Percentiles rank a stretch among this genome's conserved stretches.
These are phyloP conservation scores for Phytopythium cucurbitacearum DNA, from an alignment of 352 stramenopile species.

Conservation along the genomic window DNA sequence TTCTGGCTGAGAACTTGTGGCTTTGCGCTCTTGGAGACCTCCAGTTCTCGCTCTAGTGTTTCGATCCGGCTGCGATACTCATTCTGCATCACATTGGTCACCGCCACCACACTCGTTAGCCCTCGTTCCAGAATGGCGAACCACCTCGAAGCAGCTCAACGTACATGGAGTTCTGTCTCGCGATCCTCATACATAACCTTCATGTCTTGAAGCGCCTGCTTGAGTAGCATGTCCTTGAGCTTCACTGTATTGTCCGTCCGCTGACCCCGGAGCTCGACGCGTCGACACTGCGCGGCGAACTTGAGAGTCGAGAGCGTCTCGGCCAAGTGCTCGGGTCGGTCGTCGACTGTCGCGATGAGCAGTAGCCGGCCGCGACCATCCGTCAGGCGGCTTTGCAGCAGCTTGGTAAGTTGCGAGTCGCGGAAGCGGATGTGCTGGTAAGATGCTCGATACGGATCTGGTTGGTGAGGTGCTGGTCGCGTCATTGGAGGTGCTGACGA, in stretches of 20 bases:
- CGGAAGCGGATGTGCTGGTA: conserved; percentile 50
- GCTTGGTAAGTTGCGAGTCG: conserved; percentile 74
- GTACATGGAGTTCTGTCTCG: conserved; percentile 38
- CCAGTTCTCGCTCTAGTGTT: conserved; percentile 26
- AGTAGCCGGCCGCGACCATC: conserved; percentile 37
- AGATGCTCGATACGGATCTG: too few relatives aligned
- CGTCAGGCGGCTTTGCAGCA: conserved; percentile 51
- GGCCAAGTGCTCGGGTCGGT: conserved; percentile 39
- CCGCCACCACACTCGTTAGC: not conserved
- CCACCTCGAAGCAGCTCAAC: conserved; percentile 4
- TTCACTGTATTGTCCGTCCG: conserved; percentile 9
- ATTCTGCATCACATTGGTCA: conserved; percentile 7
- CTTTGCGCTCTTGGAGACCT: conserved; percentile 8
- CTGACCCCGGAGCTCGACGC: conserved; percentile 33
- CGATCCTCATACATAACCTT: conserved; percentile 46
- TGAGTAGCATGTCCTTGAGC: conserved; percentile 28
- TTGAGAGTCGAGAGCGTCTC: conserved; percentile 77
- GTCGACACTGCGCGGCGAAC: conserved; percentile 63
- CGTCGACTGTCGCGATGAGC: conserved; percentile 63
- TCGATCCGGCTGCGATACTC: conserved; percentile 39
- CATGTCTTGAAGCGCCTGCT: conserved; percentile 46
- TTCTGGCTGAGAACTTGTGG: not conserved
- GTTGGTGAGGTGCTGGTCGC: conserved; percentile 1
- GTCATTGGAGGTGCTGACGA: conserved; percentile 2
- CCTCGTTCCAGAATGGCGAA: not conserved